phyloP scores from a whole-genome alignment of 202 grass and related monocot species.

The Panicum virgatum region DNA sequence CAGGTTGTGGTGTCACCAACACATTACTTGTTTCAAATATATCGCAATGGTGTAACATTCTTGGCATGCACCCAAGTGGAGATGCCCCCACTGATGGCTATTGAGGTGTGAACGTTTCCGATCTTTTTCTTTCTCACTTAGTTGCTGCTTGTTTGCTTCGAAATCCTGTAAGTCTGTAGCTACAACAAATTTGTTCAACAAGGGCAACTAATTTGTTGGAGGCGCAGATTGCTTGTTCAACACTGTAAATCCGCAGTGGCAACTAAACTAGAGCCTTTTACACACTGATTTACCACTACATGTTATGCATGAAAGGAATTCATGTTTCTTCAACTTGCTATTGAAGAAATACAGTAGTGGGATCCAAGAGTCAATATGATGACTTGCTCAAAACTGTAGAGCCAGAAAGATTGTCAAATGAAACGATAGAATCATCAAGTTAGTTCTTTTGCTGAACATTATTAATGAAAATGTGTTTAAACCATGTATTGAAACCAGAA shows the following conservation, averaged over 20 bases:
- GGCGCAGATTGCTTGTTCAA: background rate
- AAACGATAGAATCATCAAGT: background rate
- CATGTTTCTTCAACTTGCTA: background rate
- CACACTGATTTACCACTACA: background rate
- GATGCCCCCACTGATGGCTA: slow-evolving; percentile 81
- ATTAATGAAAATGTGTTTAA: slow-evolving; percentile 5
- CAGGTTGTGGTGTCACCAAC: slow-evolving; percentile 86
- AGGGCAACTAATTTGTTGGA: background rate
- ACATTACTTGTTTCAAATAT: slow-evolving; percentile 87
- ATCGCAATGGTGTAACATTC: slow-evolving; percentile 67
- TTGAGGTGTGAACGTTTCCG: slow-evolving; percentile 53
- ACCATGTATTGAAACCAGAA: background rate
- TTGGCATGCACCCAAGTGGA: slow-evolving; percentile 87
- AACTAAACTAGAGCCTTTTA: background rate
- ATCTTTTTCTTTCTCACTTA: background rate
- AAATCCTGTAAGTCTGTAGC: background rate
- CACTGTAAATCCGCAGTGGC: background rate
- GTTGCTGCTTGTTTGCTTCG: background rate
- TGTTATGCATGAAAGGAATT: background rate
- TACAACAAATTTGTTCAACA: background rate
- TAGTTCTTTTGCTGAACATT: slow-evolving; percentile 15
- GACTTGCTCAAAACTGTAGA: background rate
- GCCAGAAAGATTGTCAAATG: background rate
- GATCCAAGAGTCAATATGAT: background rate
- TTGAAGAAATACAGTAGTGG: background rate